Percentiles rank a stretch among this genome's conserved stretches.
Conservation (phyloP, 2,329 filamentous ascomycete species). For the Xylaria sp. region DNA sequence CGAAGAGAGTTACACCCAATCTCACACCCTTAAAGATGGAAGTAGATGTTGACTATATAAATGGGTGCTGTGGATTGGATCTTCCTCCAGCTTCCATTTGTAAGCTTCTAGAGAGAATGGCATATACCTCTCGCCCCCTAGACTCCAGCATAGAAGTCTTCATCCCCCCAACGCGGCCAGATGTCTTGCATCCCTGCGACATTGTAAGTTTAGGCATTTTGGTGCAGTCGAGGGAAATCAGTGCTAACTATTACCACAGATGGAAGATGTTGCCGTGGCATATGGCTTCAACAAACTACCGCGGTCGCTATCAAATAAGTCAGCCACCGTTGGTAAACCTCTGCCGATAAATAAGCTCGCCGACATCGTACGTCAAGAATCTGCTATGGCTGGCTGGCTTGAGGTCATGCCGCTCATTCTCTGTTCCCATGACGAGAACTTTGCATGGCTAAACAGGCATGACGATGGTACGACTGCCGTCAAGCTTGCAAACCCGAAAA, state of each 20-base stretch:
- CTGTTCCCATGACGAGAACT: slow-evolving; percentile 98
- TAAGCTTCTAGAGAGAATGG: slow-evolving; percentile 88
- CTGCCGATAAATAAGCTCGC: slow-evolving; percentile 93
- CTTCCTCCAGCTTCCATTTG: slow-evolving; percentile 81
- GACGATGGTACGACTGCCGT: slow-evolving; percentile 78
- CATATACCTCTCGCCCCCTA: slow-evolving; percentile 82
- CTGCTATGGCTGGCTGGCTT: slow-evolving; percentile 94
- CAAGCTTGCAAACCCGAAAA: slow-evolving; percentile 81
- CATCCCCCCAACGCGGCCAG: slow-evolving; percentile 89
- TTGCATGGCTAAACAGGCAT: slow-evolving; percentile 85
- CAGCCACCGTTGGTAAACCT: slow-evolving; percentile 79
- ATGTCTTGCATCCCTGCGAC: slow-evolving; percentile 95
- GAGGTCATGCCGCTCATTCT: slow-evolving; percentile 97
- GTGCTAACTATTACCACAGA: slow-evolving; percentile 53
- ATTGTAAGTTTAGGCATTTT: slow-evolving; percentile 57
- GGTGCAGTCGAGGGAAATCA: neutral
- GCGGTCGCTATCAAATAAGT: slow-evolving; percentile 83
- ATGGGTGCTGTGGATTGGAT: slow-evolving; percentile 86
- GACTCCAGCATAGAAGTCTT: slow-evolving; percentile 78
- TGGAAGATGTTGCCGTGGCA: slow-evolving; percentile 97
- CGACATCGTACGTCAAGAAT: slow-evolving; percentile 89
- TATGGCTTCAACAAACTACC: slow-evolving; percentile 98
- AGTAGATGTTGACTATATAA: slow-evolving; percentile 93
- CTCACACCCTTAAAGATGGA: slow-evolving; percentile 80
- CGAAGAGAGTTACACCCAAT: slow-evolving; percentile 83